phyloP scores from a whole-genome alignment of 2,329 filamentous ascomycete species.

The Paecilomyces sp. region DNA sequence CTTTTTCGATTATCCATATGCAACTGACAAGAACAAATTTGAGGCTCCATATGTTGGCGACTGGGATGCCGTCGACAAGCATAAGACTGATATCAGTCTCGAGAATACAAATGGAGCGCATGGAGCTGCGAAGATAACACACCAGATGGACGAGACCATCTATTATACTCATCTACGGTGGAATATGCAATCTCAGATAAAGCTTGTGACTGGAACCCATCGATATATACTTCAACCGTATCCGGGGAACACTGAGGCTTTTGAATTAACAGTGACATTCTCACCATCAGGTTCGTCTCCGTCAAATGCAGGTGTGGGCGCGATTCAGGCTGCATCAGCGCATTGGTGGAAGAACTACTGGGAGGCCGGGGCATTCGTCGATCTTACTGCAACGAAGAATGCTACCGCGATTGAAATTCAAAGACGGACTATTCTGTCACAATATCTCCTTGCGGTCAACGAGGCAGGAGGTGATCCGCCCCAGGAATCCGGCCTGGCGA shows the following conservation, averaged over 20 bases:
- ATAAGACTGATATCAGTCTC: slow-evolving; percentile 31
- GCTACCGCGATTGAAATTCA: slow-evolving; percentile 44
- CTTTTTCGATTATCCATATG: slow-evolving; percentile 49
- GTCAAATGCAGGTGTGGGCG: slow-evolving; percentile 14
- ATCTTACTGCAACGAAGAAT: slow-evolving; percentile 35
- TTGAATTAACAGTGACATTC: slow-evolving; percentile 27
- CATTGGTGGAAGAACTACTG: slow-evolving; percentile 46
- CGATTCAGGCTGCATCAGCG: slow-evolving; percentile 23
- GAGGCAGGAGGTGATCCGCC: slow-evolving; percentile 43
- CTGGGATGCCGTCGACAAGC: slow-evolving; percentile 42
- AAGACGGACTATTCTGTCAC: slow-evolving; percentile 46
- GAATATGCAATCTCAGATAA: slow-evolving; percentile 27
- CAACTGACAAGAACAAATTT: slow-evolving; percentile 44
- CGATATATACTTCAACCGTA: slow-evolving; percentile 34
- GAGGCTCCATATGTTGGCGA: slow-evolving; percentile 49
- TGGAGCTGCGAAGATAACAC: slow-evolving; percentile 33
- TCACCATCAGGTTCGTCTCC: slow-evolving; percentile 16
- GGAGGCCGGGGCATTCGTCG: slow-evolving; percentile 47
- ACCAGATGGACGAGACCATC: slow-evolving; percentile 37
- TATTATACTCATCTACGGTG: slow-evolving; percentile 38
- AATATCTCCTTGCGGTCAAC: slow-evolving; percentile 49
- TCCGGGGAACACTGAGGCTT: slow-evolving; percentile 2
- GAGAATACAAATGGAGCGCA: slow-evolving; percentile 6
- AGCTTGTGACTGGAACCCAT: slow-evolving; percentile 32
- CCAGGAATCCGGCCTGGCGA: slow-evolving; percentile 45